Base-by-base conservation (phyloP, 2,329 filamentous ascomycete species). In the Mollisia scopiformis region DNA sequence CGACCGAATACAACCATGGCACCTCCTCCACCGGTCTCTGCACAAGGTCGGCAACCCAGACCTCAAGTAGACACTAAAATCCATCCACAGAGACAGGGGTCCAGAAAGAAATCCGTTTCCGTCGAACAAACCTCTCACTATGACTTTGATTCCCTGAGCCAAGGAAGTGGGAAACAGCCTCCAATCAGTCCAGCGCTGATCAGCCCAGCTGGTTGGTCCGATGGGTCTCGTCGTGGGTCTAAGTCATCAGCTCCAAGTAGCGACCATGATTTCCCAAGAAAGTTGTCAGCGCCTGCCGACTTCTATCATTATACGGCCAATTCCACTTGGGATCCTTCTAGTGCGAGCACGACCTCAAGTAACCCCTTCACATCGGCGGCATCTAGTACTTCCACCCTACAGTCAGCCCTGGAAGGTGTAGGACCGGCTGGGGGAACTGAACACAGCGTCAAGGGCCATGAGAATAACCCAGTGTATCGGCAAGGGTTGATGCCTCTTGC, bases 141-240 rank as follows among this genome's bases (percentile, higher is more conserved):
- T 60, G 66, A 69, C 39, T 70, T 70, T 35, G 49, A 70, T 37
- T 63, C 66, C 49, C 57, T 69, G 46, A 66, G 62, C 31, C 55
- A 64, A 10, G 62, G 66, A 25, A 39, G 33, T 28, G 52, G 53
- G 8, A 55, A 61, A n/a, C 16, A 25, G 27, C 25, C 47, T 11
- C 23, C 46, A 27, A 41, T 35, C 21, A 28, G 31, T 37, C 46
- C 59, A 11, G 41, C 62, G 10, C 62, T 59, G 46, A 51, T 23
- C 23, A 55, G 37, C 46, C 55, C 57, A 21, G 30, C 57, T 31
- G 58, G 62, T 25, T 64, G 64, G 66, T 58, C 62, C 33, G 57
- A 57, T 50, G 59, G 57, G 13, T 52, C 55, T 57, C 65, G 46
- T 57, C 61, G 65, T 65, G 43, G 43, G 11, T 47, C 43, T 3